Percentiles rank a stretch among this genome's conserved stretches.
These are phyloP conservation scores for Melanopsichium pennsylvanicum DNA, from an alignment of 1,284 basidiomycete species.

Conservation along the genomic window DNA sequence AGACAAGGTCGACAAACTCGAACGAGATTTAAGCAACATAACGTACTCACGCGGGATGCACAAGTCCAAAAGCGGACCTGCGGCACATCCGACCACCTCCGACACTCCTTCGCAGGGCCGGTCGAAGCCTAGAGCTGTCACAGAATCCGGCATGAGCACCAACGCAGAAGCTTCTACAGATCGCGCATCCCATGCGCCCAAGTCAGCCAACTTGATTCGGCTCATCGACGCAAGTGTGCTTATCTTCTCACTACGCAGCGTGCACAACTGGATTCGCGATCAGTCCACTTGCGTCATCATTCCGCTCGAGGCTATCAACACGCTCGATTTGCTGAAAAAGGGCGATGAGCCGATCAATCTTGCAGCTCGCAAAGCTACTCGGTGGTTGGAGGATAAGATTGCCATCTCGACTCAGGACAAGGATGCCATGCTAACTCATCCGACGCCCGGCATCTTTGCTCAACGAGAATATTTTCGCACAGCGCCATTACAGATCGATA, in stretches of 20 bases:
- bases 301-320: constrained; percentile 88
- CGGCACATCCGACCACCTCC: background rate
- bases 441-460: constrained; percentile 35
- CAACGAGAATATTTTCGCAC: constrained; percentile 30
- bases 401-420: constrained; percentile 16
- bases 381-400: constrained; percentile 74
- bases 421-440: constrained; percentile 24
- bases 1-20: constrained; percentile 52
- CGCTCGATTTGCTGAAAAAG: constrained; percentile 92
- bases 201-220: constrained; percentile 5
- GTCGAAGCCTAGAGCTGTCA: constrained; percentile 25
- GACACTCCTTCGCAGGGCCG: background rate
- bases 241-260: constrained; percentile 79
- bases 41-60: constrained; percentile 28
- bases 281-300: constrained; percentile 78
- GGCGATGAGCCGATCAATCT: constrained; percentile 79
- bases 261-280: constrained; percentile 80
- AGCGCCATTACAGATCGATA: constrained; percentile 11
- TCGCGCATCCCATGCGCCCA: background rate
- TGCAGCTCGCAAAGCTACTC: constrained; percentile 80
- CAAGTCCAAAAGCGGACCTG: constrained; percentile 17
- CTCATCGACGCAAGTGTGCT: constrained; percentile 83
- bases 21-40: constrained; percentile 42
- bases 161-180: background rate
- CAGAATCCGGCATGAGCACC: constrained; percentile 11